phyloP scores from a whole-genome alignment of 768 basidiomycete genomes.

The Zangia roseola region DNA sequence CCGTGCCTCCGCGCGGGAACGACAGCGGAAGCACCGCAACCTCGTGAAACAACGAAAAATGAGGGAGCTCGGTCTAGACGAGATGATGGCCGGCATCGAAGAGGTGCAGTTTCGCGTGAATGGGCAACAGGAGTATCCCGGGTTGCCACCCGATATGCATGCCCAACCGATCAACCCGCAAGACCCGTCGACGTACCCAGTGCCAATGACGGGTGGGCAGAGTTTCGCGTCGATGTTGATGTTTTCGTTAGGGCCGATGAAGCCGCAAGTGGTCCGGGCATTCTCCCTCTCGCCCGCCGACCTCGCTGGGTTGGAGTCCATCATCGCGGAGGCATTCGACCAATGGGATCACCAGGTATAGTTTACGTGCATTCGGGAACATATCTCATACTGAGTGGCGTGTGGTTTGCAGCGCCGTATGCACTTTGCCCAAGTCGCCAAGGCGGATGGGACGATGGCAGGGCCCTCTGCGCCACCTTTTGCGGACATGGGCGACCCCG shows the following conservation, averaged over 20 bases:
- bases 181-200: conserved; percentile 62
- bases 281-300: conserved; percentile 79
- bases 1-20: conserved; percentile 72
- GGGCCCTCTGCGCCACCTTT: conserved; percentile 32
- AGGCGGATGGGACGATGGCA: conserved; percentile 28
- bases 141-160: conserved; percentile 37
- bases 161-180: conserved; percentile 37
- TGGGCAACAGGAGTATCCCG: conserved; percentile 40
- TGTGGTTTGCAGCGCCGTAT: conserved; percentile 39
- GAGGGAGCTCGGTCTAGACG: conserved; percentile 79
- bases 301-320: conserved; percentile 70
- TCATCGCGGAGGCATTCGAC: conserved; percentile 84
- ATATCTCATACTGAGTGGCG: not conserved
- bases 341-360: conserved; percentile 81
- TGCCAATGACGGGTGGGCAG: conserved; percentile 58
- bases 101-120: conserved; percentile 64
- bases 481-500: conserved; percentile 33
- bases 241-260: conserved; percentile 67
- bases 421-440: conserved; percentile 42
- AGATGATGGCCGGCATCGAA: conserved; percentile 61
- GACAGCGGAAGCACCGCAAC: conserved; percentile 79
- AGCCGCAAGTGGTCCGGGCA: conserved; percentile 70
- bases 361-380: not conserved
- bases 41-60: conserved; percentile 78
- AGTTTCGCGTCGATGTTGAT: conserved; percentile 78